Percentiles rank a stretch among this genome's conserved stretches.
Conservation (phyloP, 2,329 filamentous ascomycete genomes). For the Xylaria sp. region DNA sequence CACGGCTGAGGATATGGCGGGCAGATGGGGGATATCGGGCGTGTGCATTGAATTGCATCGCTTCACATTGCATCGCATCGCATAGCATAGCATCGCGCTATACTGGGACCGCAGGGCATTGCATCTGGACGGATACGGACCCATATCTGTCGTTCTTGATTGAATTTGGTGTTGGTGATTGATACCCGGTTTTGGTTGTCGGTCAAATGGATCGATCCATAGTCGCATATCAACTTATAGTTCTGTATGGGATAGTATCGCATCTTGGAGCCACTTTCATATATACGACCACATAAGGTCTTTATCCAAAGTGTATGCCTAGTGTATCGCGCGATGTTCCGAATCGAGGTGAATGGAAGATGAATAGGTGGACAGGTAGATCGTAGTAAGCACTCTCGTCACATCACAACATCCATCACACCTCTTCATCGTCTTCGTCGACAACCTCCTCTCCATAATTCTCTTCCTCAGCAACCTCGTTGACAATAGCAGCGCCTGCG, state of each 20-base stretch:
- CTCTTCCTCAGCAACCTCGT: slow-evolving; percentile 73
- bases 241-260: neutral
- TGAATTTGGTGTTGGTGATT: slow-evolving; percentile 37
- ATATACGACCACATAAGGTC: too few species aligned
- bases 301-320: too few species aligned
- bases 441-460: slow-evolving; percentile 87
- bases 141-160: slow-evolving; percentile 26
- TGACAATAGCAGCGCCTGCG: slow-evolving; percentile 44
- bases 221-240: neutral
- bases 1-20: slow-evolving; percentile 33
- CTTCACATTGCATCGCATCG: neutral
- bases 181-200: slow-evolving; percentile 40
- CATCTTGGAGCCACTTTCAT: neutral
- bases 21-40: neutral
- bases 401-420: slow-evolving; percentile 1
- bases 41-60: slow-evolving; percentile 30
- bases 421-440: slow-evolving; percentile 69
- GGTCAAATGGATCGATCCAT: neutral
- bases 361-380: neutral
- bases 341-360: neutral
- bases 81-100: slow-evolving; percentile 32
- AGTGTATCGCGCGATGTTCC: too few species aligned
- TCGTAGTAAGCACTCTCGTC: neutral
- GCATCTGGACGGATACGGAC: slow-evolving; percentile 39
- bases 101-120: slow-evolving; percentile 12